Evolutionary conservation across 129 eudicot genomes (phyloP).

Genomic region (Lactuca sativa): DNA sequence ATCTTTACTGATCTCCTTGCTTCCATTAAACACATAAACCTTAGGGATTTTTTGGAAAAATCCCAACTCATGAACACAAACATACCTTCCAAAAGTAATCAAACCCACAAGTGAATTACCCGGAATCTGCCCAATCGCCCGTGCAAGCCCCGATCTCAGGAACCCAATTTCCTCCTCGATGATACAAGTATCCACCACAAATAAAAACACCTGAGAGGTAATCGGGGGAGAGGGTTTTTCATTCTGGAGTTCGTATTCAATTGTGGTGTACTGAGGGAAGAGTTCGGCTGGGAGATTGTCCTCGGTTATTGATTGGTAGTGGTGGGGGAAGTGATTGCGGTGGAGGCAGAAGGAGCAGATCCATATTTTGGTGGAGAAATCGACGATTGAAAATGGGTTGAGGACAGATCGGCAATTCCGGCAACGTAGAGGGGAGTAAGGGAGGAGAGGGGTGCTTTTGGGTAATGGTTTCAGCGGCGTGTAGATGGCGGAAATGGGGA

Average conservation of each 20-base stretch:
- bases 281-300: conserved; percentile 83
- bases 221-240: conserved; percentile 13
- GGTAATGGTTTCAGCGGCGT: conserved; percentile 90
- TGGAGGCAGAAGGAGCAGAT: conserved; percentile 82
- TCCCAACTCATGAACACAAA: conserved; percentile 93
- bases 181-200: conserved; percentile 77
- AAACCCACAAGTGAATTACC: conserved; percentile 79
- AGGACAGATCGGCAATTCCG: conserved; percentile 82
- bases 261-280: conserved; percentile 73
- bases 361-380: conserved; percentile 87
- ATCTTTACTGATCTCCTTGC: too few species aligned
- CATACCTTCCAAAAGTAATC: conserved; percentile 89
- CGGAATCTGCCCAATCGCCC: conserved; percentile 61
- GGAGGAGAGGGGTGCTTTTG: conserved; percentile 48
- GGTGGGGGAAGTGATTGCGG: conserved; percentile 80
- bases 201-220: conserved; percentile 47
- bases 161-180: conserved; percentile 88
- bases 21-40: too few species aligned
- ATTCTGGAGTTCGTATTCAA: conserved; percentile 52
- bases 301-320: conserved; percentile 72
- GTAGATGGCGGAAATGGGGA: conserved; percentile 89
- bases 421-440: conserved; percentile 96
- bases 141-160: conserved; percentile 56
- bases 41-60: conserved; percentile 56
- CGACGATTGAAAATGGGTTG: conserved; percentile 88